Evolutionary conservation across 169 alveolate genomes (phyloP).

Genomic region (Theileria equi): DNA sequence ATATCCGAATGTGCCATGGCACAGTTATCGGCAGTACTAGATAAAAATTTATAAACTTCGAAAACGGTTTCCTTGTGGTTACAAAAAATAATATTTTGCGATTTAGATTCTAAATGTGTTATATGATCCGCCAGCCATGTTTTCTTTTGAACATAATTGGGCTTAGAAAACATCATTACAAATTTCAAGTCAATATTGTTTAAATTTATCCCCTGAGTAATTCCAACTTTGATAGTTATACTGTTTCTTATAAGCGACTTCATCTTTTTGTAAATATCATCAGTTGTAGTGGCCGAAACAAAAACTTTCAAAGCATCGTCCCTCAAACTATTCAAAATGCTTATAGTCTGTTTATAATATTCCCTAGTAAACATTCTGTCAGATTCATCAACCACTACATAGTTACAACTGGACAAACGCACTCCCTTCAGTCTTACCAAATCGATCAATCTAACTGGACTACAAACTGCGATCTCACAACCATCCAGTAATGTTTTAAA

Average conservation of each 20-base stretch:
- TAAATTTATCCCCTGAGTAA: conserved; percentile 6
- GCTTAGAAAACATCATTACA: background rate
- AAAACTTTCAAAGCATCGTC: conserved; percentile 7
- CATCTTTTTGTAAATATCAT: conserved; percentile 14
- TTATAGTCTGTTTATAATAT: conserved; percentile 9
- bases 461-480: conserved; percentile 29
- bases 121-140: conserved; percentile 17
- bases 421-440: conserved; percentile 6
- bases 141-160: conserved; percentile 7
- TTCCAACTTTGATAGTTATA: conserved; percentile 23
- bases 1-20: conserved; percentile 15
- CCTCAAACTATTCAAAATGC: conserved; percentile 2
- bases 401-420: background rate
- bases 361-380: conserved; percentile 29
- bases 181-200: conserved; percentile 11
- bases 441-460: conserved; percentile 17
- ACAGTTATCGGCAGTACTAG: background rate
- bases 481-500: conserved; percentile 14
- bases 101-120: background rate
- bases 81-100: conserved; percentile 26
- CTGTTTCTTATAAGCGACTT: conserved; percentile 28
- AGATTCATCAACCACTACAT: conserved; percentile 19
- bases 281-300: conserved; percentile 29
- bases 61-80: conserved; percentile 10
- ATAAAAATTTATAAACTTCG: conserved; percentile 8